Percentiles rank a stretch among this genome's conserved stretches.
Conservation (phyloP, 75 land plant species). For the Chamaecyparis obtusa region DNA sequence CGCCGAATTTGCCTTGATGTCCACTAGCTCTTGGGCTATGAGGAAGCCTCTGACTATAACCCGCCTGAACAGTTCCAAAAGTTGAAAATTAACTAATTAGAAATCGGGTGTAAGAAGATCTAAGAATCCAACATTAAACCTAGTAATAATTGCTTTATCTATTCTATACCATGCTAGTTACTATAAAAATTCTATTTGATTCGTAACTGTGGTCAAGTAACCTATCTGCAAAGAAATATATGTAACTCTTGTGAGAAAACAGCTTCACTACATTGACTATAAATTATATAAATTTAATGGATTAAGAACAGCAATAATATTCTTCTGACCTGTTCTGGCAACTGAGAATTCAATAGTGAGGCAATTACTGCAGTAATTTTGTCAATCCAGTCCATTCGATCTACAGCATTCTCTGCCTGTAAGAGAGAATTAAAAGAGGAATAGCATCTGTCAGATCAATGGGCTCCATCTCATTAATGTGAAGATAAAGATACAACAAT, state of each 20-base stretch:
- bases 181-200: neutral
- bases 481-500: neutral
- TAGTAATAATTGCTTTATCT: neutral
- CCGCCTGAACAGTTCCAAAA: slow-evolving; percentile 9
- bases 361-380: slow-evolving; percentile 95
- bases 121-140: neutral
- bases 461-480: neutral
- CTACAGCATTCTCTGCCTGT: slow-evolving; percentile 93
- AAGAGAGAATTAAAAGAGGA: slow-evolving; percentile 3
- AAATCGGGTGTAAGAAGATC: neutral
- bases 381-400: slow-evolving; percentile 95
- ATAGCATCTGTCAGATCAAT: neutral
- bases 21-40: slow-evolving; percentile 18
- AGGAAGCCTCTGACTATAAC: slow-evolving; percentile 16
- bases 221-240: neutral
- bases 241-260: neutral
- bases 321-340: slow-evolving; percentile 59
- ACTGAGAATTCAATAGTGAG: slow-evolving; percentile 78
- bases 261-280: neutral
- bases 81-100: slow-evolving; percentile 1
- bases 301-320: neutral
- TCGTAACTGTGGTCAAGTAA: neutral
- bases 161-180: neutral
- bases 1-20: slow-evolving; percentile 29
- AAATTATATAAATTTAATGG: neutral